phyloP scores from a whole-genome alignment of 2,329 filamentous ascomycete species.

The Trichophyton benhamiae region DNA sequence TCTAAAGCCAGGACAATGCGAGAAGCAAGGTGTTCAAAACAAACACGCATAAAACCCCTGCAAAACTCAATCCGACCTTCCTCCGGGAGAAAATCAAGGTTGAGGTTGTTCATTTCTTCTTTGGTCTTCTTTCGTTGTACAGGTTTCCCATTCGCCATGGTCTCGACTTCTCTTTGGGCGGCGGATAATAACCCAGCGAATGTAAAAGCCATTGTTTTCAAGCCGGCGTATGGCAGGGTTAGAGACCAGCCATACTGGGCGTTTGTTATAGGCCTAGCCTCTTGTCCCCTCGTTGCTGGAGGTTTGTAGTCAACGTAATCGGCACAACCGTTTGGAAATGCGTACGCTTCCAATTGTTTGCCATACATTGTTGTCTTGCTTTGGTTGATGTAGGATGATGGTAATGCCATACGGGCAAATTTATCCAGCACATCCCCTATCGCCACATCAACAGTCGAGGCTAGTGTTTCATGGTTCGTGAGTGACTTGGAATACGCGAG shows the following conservation, averaged over 20 bases:
- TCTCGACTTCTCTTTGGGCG: slow-evolving; percentile 46
- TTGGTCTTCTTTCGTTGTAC: slow-evolving; percentile 21
- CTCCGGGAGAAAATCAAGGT: slow-evolving; percentile 30
- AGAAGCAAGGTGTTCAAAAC: slow-evolving; percentile 76
- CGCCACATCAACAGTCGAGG: slow-evolving; percentile 65
- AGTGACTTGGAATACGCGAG: slow-evolving; percentile 62
- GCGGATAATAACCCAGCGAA: slow-evolving; percentile 61
- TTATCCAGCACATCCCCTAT: slow-evolving; percentile 87
- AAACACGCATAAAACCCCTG: slow-evolving; percentile 59
- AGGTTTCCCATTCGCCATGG: slow-evolving; percentile 22
- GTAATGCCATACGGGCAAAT: slow-evolving; percentile 63
- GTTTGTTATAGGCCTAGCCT: slow-evolving; percentile 39
- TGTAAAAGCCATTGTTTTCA: slow-evolving; percentile 52
- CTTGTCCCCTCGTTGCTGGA: slow-evolving; percentile 45
- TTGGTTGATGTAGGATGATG: slow-evolving; percentile 42
- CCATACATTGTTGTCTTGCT: slow-evolving; percentile 65
- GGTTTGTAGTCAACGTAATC: slow-evolving; percentile 43
- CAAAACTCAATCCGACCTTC: slow-evolving; percentile 59
- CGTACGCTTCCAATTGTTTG: slow-evolving; percentile 64
- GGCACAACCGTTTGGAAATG: slow-evolving; percentile 44
- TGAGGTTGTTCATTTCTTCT: slow-evolving; percentile 5
- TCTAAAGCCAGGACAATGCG: slow-evolving; percentile 60
- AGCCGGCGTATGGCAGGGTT: slow-evolving; percentile 52
- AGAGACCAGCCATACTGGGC: slow-evolving; percentile 55
- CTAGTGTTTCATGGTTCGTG: slow-evolving; percentile 60